Percentiles rank a stretch among this genome's conserved stretches.
Evolutionary conservation across 352 stramenopile species (phyloP).

Genomic region (Elongisporangium undulatum): DNA sequence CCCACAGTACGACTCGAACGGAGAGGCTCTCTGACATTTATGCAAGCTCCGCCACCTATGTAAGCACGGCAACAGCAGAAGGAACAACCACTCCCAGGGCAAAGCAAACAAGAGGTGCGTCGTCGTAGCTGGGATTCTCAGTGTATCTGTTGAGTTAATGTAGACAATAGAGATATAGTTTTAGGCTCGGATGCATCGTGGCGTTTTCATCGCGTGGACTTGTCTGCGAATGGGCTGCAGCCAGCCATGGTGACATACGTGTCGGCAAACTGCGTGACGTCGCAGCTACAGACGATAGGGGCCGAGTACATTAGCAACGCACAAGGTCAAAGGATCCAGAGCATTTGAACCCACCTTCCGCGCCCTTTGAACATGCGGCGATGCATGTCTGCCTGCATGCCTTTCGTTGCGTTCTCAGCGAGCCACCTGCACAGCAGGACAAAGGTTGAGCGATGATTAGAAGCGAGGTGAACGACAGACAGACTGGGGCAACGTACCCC

Average conservation of each 20-base stretch:
- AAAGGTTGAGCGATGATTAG: background rate
- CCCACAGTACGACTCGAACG: conserved; percentile 34
- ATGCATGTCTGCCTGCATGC: conserved; percentile 69
- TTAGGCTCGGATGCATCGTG: background rate
- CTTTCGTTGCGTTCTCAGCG: conserved; percentile 62
- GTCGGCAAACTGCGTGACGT: conserved; percentile 82
- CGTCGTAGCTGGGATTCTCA: background rate
- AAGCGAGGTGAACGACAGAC: background rate
- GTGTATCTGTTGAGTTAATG: conserved; percentile 6
- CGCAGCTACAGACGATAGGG: conserved; percentile 35
- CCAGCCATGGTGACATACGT: conserved; percentile 83
- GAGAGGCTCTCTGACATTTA: conserved; percentile 35
- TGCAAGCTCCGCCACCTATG: background rate
- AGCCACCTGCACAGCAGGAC: conserved; percentile 37
- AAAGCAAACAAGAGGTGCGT: conserved; percentile 7
- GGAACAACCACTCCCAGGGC: background rate
- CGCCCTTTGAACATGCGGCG: conserved; percentile 80
- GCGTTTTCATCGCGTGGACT: conserved; percentile 58
- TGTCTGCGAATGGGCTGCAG: conserved; percentile 83
- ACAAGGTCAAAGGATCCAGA: conserved; percentile 6
- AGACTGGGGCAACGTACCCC: conserved; percentile 32
- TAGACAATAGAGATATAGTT: conserved; percentile 13
- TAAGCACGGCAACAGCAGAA: conserved; percentile 4
- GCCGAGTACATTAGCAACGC: conserved; percentile 3
- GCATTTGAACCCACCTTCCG: conserved; percentile 37